These are phyloP conservation scores for Neurospora intermedia DNA, from an alignment of 495 filamentous ascomycete genomes.

Conservation along the genomic window DNA sequence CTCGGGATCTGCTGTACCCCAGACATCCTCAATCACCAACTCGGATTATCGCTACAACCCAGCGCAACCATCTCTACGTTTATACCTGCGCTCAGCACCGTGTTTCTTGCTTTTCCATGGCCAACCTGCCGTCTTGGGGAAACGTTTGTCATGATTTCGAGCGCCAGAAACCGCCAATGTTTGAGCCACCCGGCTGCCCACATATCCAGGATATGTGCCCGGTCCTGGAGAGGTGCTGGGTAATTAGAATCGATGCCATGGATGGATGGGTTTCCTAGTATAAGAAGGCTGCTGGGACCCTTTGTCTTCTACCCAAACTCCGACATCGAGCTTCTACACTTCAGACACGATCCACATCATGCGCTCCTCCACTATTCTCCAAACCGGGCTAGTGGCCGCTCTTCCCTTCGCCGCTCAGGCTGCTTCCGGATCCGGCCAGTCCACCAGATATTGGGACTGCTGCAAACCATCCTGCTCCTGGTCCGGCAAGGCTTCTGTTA, in stretches of 20 bases:
- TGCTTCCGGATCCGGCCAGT: constrained; percentile 16
- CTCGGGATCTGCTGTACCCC: neutral
- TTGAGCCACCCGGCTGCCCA: neutral
- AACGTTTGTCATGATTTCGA: neutral
- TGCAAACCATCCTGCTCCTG: constrained; percentile 51
- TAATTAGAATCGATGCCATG: neutral
- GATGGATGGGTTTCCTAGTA: neutral
- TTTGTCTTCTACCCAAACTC: neutral
- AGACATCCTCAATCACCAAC: neutral
- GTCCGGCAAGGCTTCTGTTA: constrained; percentile 41
- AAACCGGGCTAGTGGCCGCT: constrained; percentile 11
- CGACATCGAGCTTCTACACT: neutral
- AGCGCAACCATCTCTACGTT: neutral
- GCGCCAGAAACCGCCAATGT: neutral
- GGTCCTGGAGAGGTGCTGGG: neutral
- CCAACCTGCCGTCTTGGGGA: neutral
- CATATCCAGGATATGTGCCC: neutral
- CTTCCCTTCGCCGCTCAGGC: constrained; percentile 15
- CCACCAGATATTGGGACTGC: constrained; percentile 46
- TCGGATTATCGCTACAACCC: neutral
- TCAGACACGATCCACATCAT: constrained; percentile 3
- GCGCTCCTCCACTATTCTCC: constrained; percentile 13
- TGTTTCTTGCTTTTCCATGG: neutral
- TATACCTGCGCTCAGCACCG: neutral
- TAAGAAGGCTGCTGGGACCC: neutral